Conservation (phyloP, 768 basidiomycete species). For the Naganishia vaughanmartiniae region DNA sequence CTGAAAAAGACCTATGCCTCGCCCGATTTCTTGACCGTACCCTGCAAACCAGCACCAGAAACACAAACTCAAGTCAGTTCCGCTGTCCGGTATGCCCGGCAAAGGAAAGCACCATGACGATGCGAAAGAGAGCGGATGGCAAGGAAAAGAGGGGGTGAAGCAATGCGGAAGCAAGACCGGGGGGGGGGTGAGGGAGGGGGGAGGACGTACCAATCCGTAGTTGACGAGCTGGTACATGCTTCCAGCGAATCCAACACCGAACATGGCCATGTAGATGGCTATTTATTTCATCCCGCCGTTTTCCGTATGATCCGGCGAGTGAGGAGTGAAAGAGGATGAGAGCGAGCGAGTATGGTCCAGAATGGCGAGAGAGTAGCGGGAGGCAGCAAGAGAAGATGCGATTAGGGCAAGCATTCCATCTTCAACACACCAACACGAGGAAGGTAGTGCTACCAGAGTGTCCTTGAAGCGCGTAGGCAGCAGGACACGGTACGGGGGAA, state of each 20-base stretch:
- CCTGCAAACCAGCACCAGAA: not conserved
- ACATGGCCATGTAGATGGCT: slow-evolving; percentile 27
- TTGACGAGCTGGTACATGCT: slow-evolving; percentile 25
- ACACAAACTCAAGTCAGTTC: not conserved
- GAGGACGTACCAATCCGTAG: slow-evolving; percentile 21
- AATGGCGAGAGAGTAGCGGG: not conserved
- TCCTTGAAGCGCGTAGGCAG: too few relatives aligned
- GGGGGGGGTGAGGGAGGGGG: too few relatives aligned
- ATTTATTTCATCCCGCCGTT: not conserved
- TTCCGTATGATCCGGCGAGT: not conserved
- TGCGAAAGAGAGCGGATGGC: not conserved
- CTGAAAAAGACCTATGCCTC: slow-evolving; percentile 4
- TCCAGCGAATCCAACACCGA: slow-evolving; percentile 23
- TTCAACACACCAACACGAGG: not conserved
- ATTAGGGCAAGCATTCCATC: not conserved
- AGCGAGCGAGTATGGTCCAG: not conserved
- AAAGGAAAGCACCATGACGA: too few relatives aligned
- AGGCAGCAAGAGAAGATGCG: not conserved
- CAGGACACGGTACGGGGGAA: not conserved
- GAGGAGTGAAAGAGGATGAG: not conserved
- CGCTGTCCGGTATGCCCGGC: too few relatives aligned
- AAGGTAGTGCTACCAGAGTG: not conserved
- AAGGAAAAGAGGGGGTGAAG: too few relatives aligned
- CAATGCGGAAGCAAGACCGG: too few relatives aligned
- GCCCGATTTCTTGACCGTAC: slow-evolving; percentile 19